Evolutionary conservation across 352 stramenopile species (phyloP).

Genomic region (Peronospora tabacina): DNA sequence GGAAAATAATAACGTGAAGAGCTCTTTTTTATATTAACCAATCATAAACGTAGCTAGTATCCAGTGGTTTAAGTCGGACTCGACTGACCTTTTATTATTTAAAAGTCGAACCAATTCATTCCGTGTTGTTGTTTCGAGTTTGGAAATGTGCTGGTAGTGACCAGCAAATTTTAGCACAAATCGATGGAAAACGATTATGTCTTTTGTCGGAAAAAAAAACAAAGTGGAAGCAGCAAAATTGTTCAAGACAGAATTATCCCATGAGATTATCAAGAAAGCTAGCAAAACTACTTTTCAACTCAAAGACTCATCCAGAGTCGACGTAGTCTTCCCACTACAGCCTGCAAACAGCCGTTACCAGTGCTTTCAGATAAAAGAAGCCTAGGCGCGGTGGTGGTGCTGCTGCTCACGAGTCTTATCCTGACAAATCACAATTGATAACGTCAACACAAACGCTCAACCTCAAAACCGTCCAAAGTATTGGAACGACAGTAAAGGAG

Average conservation of each 20-base stretch:
- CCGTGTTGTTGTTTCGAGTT: slow-evolving; percentile 1
- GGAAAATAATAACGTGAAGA: slow-evolving; percentile 11
- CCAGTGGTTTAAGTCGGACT: no score
- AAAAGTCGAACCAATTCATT: neutral
- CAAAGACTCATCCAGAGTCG: slow-evolving; percentile 4
- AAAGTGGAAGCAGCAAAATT: slow-evolving; percentile 5
- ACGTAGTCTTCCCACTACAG: slow-evolving; percentile 15
- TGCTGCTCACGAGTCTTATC: slow-evolving; percentile 62
- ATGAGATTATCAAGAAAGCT: slow-evolving; percentile 38
- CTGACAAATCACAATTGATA: slow-evolving; percentile 25
- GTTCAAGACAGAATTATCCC: slow-evolving; percentile 23
- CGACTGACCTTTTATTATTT: no score
- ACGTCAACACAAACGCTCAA: slow-evolving; percentile 27
- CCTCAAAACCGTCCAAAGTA: slow-evolving; percentile 25
- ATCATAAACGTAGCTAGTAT: neutral
- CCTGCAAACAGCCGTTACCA: slow-evolving; percentile 12
- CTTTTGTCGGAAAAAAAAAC: slow-evolving; percentile 71
- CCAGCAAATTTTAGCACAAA: slow-evolving; percentile 92
- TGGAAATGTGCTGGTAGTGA: slow-evolving; percentile 79
- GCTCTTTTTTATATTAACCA: slow-evolving; percentile 6
- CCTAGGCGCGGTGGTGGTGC: slow-evolving; percentile 79
- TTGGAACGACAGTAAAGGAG: slow-evolving; percentile 33
- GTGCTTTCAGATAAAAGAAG: slow-evolving; percentile 14
- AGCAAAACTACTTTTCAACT: slow-evolving; percentile 13
- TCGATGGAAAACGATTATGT: slow-evolving; percentile 88